Evolutionary conservation across 257 asterid species (phyloP).

Genomic region (Salvia hispanica): DNA sequence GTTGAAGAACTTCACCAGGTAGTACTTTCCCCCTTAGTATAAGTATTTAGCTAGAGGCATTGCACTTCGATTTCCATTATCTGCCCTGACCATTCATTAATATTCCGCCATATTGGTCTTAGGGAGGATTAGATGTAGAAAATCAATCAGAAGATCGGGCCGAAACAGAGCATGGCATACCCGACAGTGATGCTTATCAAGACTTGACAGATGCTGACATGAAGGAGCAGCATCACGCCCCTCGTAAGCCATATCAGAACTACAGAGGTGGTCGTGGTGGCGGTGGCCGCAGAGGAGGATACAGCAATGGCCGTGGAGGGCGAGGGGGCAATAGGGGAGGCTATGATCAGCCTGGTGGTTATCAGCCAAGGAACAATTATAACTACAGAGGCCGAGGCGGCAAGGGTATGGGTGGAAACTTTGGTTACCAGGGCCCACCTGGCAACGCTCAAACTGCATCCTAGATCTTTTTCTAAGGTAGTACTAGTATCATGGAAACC

Average conservation of each 20-base stretch:
- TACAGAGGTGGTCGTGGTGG: conserved; percentile 62
- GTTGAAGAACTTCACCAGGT: conserved; percentile 60
- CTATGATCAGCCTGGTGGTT: conserved; percentile 63
- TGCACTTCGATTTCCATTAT: background rate
- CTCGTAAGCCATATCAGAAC: conserved; percentile 51
- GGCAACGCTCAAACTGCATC: conserved; percentile 51
- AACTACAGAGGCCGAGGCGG: conserved; percentile 73
- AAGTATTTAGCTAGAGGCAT: background rate
- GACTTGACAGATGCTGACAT: conserved; percentile 40
- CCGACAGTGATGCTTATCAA: conserved; percentile 44
- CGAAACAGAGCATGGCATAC: conserved; percentile 39
- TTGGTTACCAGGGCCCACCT: conserved; percentile 38
- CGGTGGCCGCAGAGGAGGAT: conserved; percentile 57
- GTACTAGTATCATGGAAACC: conserved; percentile 26
- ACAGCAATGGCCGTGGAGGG: conserved; percentile 66
- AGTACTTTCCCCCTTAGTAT: background rate
- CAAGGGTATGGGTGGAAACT: conserved; percentile 61
- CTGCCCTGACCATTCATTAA: background rate
- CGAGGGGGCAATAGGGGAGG: conserved; percentile 60
- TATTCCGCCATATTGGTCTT: conserved; percentile 5
- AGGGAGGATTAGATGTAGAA: conserved; percentile 48
- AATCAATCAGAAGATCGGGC: conserved; percentile 40
- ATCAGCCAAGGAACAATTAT: conserved; percentile 52
- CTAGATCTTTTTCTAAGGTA: conserved; percentile 28
- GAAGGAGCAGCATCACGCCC: conserved; percentile 42